These are phyloP conservation scores for Solanum appendiculatum DNA, from an alignment of 257 asterid species.

Conservation along the genomic window DNA sequence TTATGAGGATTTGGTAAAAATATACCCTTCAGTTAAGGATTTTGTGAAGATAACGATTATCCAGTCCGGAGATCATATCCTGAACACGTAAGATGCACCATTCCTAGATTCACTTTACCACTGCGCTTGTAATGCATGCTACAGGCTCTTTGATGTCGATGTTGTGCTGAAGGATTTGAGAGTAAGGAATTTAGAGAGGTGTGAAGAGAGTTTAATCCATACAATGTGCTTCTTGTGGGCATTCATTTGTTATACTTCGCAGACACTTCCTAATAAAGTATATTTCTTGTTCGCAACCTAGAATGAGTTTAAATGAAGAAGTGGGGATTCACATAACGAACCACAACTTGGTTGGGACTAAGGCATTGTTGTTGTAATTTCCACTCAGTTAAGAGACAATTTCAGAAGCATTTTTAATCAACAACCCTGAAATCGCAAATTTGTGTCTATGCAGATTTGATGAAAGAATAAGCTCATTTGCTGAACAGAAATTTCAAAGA, in stretches of 20 bases:
- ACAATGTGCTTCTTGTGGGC: not conserved
- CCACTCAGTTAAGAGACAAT: not conserved
- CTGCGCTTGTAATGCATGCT: not conserved
- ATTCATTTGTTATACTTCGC: not conserved
- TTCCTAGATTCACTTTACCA: not conserved
- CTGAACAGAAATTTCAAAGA: slow-evolving; percentile 76
- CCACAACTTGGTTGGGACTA: not conserved
- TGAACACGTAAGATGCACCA: slow-evolving; percentile 58
- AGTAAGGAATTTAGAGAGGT: not conserved
- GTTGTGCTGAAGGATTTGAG: not conserved
- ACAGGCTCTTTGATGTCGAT: not conserved
- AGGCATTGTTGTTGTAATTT: not conserved
- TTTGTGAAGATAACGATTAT: slow-evolving; percentile 73
- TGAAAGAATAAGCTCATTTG: slow-evolving; percentile 89
- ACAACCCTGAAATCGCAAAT: not conserved
- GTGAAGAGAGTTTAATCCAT: not conserved
- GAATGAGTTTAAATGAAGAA: not conserved
- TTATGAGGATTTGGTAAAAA: slow-evolving; percentile 56
- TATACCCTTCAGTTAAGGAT: slow-evolving; percentile 69
- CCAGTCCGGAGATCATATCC: slow-evolving; percentile 86
- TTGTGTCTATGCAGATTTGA: slow-evolving; percentile 59
- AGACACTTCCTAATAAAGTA: not conserved
- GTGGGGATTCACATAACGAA: not conserved
- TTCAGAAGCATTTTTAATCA: not conserved
- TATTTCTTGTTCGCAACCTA: not conserved